phyloP scores from a whole-genome alignment of 495 filamentous ascomycete species.

The Annulohypoxylon bovei region DNA sequence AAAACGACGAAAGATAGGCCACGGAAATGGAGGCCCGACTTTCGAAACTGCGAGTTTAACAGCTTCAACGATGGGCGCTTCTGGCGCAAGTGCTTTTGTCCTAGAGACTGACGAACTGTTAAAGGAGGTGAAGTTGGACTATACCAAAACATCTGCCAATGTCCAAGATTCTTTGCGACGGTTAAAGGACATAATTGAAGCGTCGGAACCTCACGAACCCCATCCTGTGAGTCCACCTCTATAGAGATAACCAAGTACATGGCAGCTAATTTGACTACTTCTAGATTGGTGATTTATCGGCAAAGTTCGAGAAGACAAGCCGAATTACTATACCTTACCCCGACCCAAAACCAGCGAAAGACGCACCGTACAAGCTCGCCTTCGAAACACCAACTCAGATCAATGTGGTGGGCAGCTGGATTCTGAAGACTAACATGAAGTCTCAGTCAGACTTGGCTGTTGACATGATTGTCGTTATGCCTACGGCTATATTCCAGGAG shows the following conservation, averaged over 20 bases:
- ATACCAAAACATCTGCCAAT: slow-evolving; percentile 69
- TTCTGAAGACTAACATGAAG: slow-evolving; percentile 76
- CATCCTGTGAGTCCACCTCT: slow-evolving; percentile 57
- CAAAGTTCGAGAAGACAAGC: slow-evolving; percentile 69
- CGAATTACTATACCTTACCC: slow-evolving; percentile 82
- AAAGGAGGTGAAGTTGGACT: slow-evolving; percentile 71
- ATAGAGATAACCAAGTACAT: not conserved
- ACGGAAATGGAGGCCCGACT: slow-evolving; percentile 41
- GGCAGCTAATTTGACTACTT: slow-evolving; percentile 21
- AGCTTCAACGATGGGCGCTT: slow-evolving; percentile 45
- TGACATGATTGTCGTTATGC: slow-evolving; percentile 89
- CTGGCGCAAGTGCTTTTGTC: slow-evolving; percentile 74
- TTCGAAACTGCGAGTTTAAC: slow-evolving; percentile 45
- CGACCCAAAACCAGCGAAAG: slow-evolving; percentile 73
- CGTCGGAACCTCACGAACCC: slow-evolving; percentile 64
- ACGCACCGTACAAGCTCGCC: slow-evolving; percentile 80
- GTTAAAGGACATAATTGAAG: slow-evolving; percentile 80
- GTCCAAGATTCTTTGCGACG: slow-evolving; percentile 76
- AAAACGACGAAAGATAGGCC: slow-evolving; percentile 62
- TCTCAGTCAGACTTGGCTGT: slow-evolving; percentile 65
- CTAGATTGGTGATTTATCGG: slow-evolving; percentile 73
- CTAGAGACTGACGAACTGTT: slow-evolving; percentile 88
- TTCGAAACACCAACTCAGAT: slow-evolving; percentile 80
- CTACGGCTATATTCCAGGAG: slow-evolving; percentile 79
- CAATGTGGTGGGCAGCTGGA: slow-evolving; percentile 90